These are phyloP conservation scores for Hibiscus mutabilis DNA, from an alignment of 345 rosid genomes.

Conservation along the genomic window DNA sequence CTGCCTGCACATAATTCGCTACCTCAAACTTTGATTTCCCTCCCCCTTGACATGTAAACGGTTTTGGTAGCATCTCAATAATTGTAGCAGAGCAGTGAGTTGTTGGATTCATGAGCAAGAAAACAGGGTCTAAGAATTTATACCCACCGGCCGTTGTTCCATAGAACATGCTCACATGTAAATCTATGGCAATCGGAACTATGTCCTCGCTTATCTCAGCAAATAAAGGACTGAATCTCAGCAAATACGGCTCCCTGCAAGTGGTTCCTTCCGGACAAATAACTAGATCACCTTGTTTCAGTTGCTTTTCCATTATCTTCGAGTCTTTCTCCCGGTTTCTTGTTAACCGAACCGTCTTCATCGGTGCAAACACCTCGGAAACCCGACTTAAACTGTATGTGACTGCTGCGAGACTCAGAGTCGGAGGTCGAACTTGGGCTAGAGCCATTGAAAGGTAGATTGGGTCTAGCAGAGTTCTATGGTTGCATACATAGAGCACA, in stretches of 20 bases:
- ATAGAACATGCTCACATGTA: slow-evolving; percentile 38
- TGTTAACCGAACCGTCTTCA: slow-evolving; percentile 30
- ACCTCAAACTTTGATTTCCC: slow-evolving; percentile 31
- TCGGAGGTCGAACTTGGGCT: slow-evolving; percentile 25
- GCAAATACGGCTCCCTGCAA: slow-evolving; percentile 50
- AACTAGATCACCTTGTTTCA: slow-evolving; percentile 36
- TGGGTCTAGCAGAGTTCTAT: slow-evolving; percentile 53
- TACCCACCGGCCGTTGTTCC: slow-evolving; percentile 54
- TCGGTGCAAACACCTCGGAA: slow-evolving; percentile 37
- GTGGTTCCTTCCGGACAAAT: slow-evolving; percentile 67
- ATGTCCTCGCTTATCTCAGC: slow-evolving; percentile 39
- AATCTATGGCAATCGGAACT: slow-evolving; percentile 43
- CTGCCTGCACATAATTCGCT: slow-evolving; percentile 44
- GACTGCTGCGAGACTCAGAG: slow-evolving; percentile 21
- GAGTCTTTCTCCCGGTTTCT: slow-evolving; percentile 39
- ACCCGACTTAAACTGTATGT: slow-evolving; percentile 43
- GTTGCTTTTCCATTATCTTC: slow-evolving; percentile 17
- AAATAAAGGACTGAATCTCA: slow-evolving; percentile 54
- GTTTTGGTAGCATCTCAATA: slow-evolving; percentile 30
- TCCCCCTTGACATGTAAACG: slow-evolving; percentile 18
- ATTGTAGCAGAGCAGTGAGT: slow-evolving; percentile 20
- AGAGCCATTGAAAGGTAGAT: slow-evolving; percentile 26
- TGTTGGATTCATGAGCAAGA: slow-evolving; percentile 36
- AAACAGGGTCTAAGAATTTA: slow-evolving; percentile 45
- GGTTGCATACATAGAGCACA: slow-evolving; percentile 42